phyloP scores from a whole-genome alignment of 495 filamentous ascomycete species.

The Baudoinia panamericana region DNA sequence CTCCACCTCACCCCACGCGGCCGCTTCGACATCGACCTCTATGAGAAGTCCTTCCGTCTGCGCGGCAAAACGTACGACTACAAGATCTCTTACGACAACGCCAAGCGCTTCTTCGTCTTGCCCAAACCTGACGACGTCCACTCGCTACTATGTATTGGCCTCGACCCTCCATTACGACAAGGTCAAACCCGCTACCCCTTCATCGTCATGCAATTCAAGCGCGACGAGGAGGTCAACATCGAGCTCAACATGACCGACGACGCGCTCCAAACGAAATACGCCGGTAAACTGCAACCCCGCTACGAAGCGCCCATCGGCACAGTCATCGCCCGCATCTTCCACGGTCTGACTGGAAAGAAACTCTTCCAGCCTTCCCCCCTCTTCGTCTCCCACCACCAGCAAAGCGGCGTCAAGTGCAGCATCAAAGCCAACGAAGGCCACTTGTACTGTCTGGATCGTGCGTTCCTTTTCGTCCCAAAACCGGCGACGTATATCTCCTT shows the following conservation, averaged over 20 bases:
- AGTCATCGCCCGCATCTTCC: constrained; percentile 89
- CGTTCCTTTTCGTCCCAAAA: constrained; percentile 98
- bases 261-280: constrained; percentile 67
- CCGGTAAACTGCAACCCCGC: constrained; percentile 68
- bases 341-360: constrained; percentile 84
- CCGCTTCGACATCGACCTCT: constrained; percentile 99
- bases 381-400: constrained; percentile 81
- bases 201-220: constrained; percentile 97
- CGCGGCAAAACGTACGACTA: constrained; percentile 99
- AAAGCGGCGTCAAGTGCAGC: constrained; percentile 95
- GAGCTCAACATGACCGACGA: constrained; percentile 95
- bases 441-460: constrained; percentile 93
- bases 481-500: constrained; percentile 92
- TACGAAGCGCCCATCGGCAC: constrained; percentile 87
- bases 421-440: constrained; percentile 98
- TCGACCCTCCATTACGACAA: constrained; percentile 92
- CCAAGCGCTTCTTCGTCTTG: constrained; percentile 98
- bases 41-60: constrained; percentile 91
- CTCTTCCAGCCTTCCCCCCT: constrained; percentile 86
- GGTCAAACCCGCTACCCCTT: constrained; percentile 98
- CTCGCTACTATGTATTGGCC: constrained; percentile 82
- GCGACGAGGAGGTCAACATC: constrained; percentile 91
- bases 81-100: constrained; percentile 93
- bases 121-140: constrained; percentile 96
- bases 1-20: constrained; percentile 97